Base-by-base conservation (phyloP, 202 grass and related monocot genomes). In the Schoenoplectus tabernaemontani region DNA sequence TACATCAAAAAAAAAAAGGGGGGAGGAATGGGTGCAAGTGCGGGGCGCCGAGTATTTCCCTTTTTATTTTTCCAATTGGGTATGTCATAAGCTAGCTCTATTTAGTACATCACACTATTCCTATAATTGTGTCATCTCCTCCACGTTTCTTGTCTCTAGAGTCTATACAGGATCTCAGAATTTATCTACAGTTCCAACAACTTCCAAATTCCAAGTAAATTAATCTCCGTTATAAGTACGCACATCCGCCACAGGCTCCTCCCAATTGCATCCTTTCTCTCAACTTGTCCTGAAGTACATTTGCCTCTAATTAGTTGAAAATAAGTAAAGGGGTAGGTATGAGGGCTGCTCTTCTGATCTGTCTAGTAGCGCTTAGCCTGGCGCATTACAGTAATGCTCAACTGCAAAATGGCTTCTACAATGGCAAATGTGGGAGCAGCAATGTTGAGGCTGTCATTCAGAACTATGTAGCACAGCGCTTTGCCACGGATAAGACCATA, bases 371-470 rank as follows among this genome's bases (percentile, higher is more conserved):
- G 15, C 59, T 85, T 20, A 37, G 74, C 16, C 38, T 80, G 5
- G 83, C 47, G 43, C 53, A 24, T 64, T 22, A 41, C 26, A 74
- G 88, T 76, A 65, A 68, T 22, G 88, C 43, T 26, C 85, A 87
- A 74, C 88, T 90, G 73, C 79, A 83, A 57, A 42, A 56, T 24
- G 59, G 72, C 41, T 90, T 81, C 93, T 93, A 93, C 78, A 79
- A 22, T 3, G 84, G 88, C 20, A 93, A 89, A 87, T 96, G 93
- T 51, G 81, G 82, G 58, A 47, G 6, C 15, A 77, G 41, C 15
- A 86, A 87, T 76, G 93, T 90, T 24, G 93, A 96, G 88, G 32
- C 33, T 41, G 65, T 88, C 77, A 88, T 96, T 80, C 75, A 77
- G 53, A 77, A 78, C 28, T 39, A 81, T 24, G 86, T 96, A 48